Percentiles rank a stretch among this genome's conserved stretches.
These are phyloP conservation scores for Lipomyces yamanashiensis DNA, from an alignment of 805 yeast species.

Conservation along the genomic window DNA sequence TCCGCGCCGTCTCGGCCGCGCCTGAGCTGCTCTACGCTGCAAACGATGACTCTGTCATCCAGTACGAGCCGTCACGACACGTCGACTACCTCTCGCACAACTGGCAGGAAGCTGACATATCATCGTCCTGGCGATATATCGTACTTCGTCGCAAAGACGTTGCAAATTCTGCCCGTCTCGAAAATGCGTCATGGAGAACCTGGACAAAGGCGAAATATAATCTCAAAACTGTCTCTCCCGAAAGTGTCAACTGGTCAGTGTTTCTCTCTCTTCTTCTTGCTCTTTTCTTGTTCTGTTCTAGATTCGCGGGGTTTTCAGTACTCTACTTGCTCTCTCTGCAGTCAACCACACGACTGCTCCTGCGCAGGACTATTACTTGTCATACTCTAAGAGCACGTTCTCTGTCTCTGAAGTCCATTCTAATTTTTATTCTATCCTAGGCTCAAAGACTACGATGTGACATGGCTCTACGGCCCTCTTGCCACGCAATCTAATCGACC, in stretches of 20 bases:
- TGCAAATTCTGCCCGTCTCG: conserved; percentile 78
- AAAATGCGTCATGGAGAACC: conserved; percentile 91
- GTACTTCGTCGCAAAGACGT: conserved; percentile 80
- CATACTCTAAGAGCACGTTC: no score
- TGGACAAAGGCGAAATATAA: conserved; percentile 83
- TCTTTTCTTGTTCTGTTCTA: background rate
- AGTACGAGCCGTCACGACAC: conserved; percentile 81
- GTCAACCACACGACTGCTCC: no score
- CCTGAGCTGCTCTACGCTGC: conserved; percentile 32
- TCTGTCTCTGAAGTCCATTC: background rate
- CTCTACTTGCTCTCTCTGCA: no score
- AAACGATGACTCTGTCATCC: conserved; percentile 76
- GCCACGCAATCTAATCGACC: conserved; percentile 26
- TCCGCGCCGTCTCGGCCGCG: conserved; percentile 20
- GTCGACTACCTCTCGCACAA: conserved; percentile 94
- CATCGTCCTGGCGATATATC: conserved; percentile 94
- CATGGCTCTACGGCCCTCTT: conserved; percentile 96
- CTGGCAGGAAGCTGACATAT: conserved; percentile 94
- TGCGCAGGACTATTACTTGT: no score
- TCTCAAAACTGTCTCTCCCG: conserved; percentile 81
- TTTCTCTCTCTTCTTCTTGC: background rate
- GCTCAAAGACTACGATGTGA: conserved; percentile 92
- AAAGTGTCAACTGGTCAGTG: conserved; percentile 78
- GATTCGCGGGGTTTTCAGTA: background rate
- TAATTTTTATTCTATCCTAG: conserved; percentile 11